Evolutionary conservation across 768 basidiomycete genomes (phyloP).

Genomic region (Suillus discolor): DNA sequence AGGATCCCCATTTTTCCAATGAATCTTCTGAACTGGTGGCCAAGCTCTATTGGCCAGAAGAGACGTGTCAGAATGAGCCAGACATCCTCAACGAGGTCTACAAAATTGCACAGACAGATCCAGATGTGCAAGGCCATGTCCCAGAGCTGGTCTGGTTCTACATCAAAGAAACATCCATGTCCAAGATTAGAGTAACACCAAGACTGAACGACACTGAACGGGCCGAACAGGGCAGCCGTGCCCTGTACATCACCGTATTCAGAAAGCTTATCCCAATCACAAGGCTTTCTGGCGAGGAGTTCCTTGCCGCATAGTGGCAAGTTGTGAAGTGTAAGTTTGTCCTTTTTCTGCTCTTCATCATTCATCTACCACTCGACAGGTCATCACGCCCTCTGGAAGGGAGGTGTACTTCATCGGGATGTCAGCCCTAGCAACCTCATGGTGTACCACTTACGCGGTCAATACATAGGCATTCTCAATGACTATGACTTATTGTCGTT

Average conservation of each 20-base stretch:
- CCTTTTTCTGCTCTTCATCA: neutral
- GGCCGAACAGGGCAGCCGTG: constrained; percentile 7
- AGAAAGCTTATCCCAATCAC: constrained; percentile 6
- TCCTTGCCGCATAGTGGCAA: constrained; percentile 9
- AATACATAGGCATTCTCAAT: neutral
- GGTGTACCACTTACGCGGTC: neutral
- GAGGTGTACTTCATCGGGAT: neutral
- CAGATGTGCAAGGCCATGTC: neutral
- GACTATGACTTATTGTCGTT: constrained; percentile 10
- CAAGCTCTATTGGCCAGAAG: neutral
- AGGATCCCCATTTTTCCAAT: neutral
- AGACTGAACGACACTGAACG: neutral
- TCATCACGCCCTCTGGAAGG: constrained; percentile 11
- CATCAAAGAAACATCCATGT: neutral
- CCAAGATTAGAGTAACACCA: neutral
- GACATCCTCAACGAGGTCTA: neutral
- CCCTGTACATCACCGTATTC: constrained; percentile 4
- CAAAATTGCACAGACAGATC: neutral
- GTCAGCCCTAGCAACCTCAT: neutral
- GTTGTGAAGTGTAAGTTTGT: constrained; percentile 3
- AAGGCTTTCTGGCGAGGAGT: neutral
- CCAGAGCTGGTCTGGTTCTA: neutral
- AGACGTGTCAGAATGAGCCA: neutral
- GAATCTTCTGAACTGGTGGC: neutral
- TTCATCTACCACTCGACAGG: neutral